Evolutionary conservation across 768 basidiomycete genomes (phyloP), one percentile per base, ranked within the genome.

Genomic region (Boletellus sp.): DNA sequence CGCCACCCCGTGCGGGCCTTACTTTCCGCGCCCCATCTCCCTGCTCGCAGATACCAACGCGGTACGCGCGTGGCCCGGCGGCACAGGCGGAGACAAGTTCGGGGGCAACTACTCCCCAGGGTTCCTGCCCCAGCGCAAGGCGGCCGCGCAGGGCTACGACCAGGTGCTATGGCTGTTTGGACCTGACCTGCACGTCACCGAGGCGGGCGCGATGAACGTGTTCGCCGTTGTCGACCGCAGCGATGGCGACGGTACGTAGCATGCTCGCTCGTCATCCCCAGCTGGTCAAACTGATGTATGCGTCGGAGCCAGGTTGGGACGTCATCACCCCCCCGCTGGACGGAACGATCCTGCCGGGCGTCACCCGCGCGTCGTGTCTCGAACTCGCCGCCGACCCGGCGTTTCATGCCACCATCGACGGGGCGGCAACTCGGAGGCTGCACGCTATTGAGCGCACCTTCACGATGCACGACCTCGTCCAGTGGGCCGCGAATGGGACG

Each of bases 341-440:
- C 64, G 93, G 94, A 43, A 87, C 90, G 70, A 91, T 97, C 60
- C 80, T 98, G 2, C 93, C 94, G 2, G 92, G 94, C 39, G 83
- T 97, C 22, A 96, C 94, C 7, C 84, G 94, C 54, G 87, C 88
- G 60, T 93, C 90, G 23, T 83, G 90, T 37, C 78, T 96, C 34
- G 60, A 75, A 0, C 83, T 97, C 38, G 79, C 81, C 4, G 71
- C 79, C 15, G 83, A 81, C 9, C 89, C 90, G 55, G 70, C 73
- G 0, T 77, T 76, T 42, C 75, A 17, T 35, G 36, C 48, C 26
- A 46, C 45, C 4, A 4, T 45, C 40, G 47, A 61, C 3, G 28
- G 28, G 12, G 12, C 10, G n/a, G 31, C 12, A 12, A 28, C 19
- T 13, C 12, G 2, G 24, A 70, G 69, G 5, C 48, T 82, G 13